phyloP scores from a whole-genome alignment of 331 rosid genomes.

The Ulmus americana region DNA sequence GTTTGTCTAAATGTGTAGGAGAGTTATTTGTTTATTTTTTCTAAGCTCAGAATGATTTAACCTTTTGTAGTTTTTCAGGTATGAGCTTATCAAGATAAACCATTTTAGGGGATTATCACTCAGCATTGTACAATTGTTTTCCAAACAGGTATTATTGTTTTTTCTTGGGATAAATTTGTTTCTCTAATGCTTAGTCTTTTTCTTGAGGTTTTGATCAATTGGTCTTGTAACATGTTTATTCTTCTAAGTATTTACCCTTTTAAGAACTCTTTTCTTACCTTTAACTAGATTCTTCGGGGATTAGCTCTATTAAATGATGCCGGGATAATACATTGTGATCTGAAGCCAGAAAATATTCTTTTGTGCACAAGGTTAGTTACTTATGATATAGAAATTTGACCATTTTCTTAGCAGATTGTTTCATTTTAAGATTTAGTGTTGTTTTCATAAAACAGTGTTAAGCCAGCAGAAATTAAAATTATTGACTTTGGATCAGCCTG shows the following conservation, averaged over 20 bases:
- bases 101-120: slow-evolving; percentile 91
- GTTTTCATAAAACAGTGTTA: slow-evolving; percentile 43
- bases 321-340: slow-evolving; percentile 96
- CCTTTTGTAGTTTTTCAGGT: slow-evolving; percentile 46
- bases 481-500: slow-evolving; percentile 99
- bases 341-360: slow-evolving; percentile 99
- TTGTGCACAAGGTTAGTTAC: slow-evolving; percentile 73
- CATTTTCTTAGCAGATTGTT: slow-evolving; percentile 21
- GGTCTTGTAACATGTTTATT: background rate
- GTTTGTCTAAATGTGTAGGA: background rate
- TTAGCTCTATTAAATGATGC: slow-evolving; percentile 86
- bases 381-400: slow-evolving; percentile 15
- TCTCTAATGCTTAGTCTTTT: background rate
- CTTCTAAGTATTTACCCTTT: slow-evolving; percentile 23
- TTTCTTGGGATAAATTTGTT: slow-evolving; percentile 18
- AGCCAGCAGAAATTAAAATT: slow-evolving; percentile 88
- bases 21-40: slow-evolving; percentile 2
- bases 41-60: slow-evolving; percentile 22
- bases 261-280: slow-evolving; percentile 11
- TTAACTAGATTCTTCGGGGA: slow-evolving; percentile 71
- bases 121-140: slow-evolving; percentile 87
- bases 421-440: slow-evolving; percentile 27
- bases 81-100: slow-evolving; percentile 93
- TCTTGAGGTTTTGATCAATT: background rate
- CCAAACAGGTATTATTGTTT: slow-evolving; percentile 68